Evolutionary conservation across 2,329 filamentous ascomycete genomes (phyloP).

Genomic region (Colletotrichum noveboracense): DNA sequence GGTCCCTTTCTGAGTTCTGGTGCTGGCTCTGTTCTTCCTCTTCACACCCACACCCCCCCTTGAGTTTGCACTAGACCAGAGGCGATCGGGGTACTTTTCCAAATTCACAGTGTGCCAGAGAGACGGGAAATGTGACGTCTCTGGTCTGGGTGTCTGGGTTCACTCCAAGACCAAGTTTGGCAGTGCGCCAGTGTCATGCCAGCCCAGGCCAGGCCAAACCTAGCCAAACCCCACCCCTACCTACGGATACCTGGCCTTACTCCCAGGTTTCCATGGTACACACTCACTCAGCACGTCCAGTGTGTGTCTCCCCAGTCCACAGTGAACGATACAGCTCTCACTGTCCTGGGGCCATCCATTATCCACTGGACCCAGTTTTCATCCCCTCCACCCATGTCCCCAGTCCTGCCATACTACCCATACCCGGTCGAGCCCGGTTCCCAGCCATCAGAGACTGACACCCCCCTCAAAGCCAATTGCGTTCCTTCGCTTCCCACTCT

Average conservation of each 20-base stretch:
- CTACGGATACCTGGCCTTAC: not conserved
- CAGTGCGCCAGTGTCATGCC: not conserved
- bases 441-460: slow-evolving; percentile 16
- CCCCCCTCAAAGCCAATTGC: slow-evolving; percentile 20
- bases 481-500: slow-evolving; percentile 12
- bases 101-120: not conserved
- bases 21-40: not conserved
- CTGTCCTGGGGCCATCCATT: not conserved
- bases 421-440: slow-evolving; percentile 8
- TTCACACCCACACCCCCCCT: not conserved
- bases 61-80: not conserved
- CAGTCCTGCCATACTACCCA: not conserved
- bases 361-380: not conserved
- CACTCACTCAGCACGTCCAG: not conserved
- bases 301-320: not conserved
- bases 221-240: not conserved
- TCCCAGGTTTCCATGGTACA: not conserved
- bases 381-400: not conserved
- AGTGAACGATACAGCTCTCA: not conserved
- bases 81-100: not conserved
- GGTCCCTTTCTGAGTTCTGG: slow-evolving; percentile 2
- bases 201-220: not conserved
- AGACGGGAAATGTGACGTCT: not conserved
- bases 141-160: not conserved
- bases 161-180: not conserved